These are phyloP conservation scores for Verticillium tricorpus DNA, from an alignment of 2,329 filamentous ascomycete species.

Conservation along the genomic window DNA sequence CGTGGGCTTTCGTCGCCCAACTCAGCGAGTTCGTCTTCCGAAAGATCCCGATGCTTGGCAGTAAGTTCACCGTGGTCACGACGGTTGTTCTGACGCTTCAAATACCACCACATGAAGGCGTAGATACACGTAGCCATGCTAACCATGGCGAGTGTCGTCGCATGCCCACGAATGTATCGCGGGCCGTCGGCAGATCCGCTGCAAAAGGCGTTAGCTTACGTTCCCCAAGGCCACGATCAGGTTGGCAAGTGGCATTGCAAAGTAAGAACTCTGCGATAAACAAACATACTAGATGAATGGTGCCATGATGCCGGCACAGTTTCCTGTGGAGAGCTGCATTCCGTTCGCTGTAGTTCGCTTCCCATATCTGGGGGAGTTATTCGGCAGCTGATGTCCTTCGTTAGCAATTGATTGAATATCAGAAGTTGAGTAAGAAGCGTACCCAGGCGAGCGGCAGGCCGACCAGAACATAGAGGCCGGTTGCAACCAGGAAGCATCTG, in stretches of 20 bases:
- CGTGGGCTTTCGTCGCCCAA: constrained; percentile 48
- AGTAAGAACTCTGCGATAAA: constrained; percentile 22
- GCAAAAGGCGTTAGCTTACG: neutral
- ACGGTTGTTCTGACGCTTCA: constrained; percentile 37
- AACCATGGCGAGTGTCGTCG: constrained; percentile 31
- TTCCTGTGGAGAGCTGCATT: constrained; percentile 59
- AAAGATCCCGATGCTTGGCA: constrained; percentile 33
- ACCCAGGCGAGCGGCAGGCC: constrained; percentile 53
- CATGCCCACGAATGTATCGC: constrained; percentile 58
- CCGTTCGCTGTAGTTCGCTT: constrained; percentile 60
- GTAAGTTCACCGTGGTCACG: constrained; percentile 33
- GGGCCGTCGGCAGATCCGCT: constrained; percentile 45
- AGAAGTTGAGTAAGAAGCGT: constrained; percentile 9
- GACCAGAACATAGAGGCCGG: constrained; percentile 62
- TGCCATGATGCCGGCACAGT: constrained; percentile 58
- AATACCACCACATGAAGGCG: constrained; percentile 28
- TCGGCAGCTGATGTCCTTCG: constrained; percentile 67
- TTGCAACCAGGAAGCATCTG: constrained; percentile 66
- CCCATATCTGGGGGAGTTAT: constrained; percentile 63
- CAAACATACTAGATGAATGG: constrained; percentile 63
- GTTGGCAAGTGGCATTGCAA: neutral
- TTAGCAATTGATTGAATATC: constrained; percentile 23
- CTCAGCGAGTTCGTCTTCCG: constrained; percentile 43
- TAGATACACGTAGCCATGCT: constrained; percentile 25
- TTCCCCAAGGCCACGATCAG: neutral